Percentiles rank a stretch among this genome's conserved stretches.
Evolutionary conservation across 495 filamentous ascomycete species (phyloP).

Genomic region (Talaromyces adpressus): DNA sequence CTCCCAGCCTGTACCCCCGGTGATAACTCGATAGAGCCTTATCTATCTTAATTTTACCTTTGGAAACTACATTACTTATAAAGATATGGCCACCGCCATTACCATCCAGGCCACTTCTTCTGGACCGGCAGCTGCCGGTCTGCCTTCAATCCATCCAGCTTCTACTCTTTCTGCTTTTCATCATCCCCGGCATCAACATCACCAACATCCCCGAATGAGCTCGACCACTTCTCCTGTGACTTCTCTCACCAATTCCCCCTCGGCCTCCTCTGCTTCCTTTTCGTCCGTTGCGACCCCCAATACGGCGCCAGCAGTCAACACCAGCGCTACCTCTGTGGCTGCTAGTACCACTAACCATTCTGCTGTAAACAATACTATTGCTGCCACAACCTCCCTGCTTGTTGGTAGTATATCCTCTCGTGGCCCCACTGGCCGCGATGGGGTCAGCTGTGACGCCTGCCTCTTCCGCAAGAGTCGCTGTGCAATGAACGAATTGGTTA

Average conservation of each 20-base stretch:
- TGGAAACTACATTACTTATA: background rate
- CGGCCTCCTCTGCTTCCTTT: constrained; percentile 14
- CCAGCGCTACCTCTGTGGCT: background rate
- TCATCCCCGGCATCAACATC: constrained; percentile 13
- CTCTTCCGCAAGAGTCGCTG: constrained; percentile 80
- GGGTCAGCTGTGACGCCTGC: constrained; percentile 70
- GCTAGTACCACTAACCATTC: background rate
- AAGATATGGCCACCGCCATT: constrained; percentile 37
- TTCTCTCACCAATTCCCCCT: constrained; percentile 22
- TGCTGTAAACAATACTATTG: background rate
- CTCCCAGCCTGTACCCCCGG: background rate
- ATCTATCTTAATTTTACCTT: background rate
- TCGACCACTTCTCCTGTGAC: constrained; percentile 25
- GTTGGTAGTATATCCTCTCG: constrained; percentile 11
- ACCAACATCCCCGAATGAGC: constrained; percentile 17
- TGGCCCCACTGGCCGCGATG: constrained; percentile 29
- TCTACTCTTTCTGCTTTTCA: constrained; percentile 12
- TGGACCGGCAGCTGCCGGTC: constrained; percentile 14
- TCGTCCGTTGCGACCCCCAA: constrained; percentile 7
- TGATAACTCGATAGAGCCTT: background rate
- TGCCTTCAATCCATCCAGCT: background rate
- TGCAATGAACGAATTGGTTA: constrained; percentile 64
- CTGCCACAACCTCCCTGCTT: background rate
- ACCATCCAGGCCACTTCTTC: constrained; percentile 25
- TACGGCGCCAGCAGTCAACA: background rate